Conservation (phyloP, 2,329 filamentous ascomycete genomes). For the Macrophomina phaseolina region DNA sequence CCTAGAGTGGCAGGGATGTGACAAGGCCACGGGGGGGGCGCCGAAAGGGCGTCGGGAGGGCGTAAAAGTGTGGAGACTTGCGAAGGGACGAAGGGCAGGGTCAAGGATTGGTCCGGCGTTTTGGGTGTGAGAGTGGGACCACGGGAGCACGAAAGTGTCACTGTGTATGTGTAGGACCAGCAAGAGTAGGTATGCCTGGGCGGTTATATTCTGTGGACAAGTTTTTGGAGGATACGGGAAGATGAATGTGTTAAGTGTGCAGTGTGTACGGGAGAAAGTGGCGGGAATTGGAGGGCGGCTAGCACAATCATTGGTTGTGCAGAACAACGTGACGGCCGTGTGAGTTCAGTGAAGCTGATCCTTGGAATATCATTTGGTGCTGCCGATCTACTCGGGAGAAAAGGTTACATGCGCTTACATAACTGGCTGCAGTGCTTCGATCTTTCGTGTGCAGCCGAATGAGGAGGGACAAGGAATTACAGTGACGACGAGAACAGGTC, state of each 20-base stretch:
- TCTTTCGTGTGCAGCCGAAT: not conserved
- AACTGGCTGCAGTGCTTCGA: not conserved
- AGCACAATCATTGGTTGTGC: not conserved
- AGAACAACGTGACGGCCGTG: not conserved
- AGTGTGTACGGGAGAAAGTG: not conserved
- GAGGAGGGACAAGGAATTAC: constrained; percentile 9
- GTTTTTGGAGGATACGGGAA: not conserved
- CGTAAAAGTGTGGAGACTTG: not conserved
- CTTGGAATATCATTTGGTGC: not conserved
- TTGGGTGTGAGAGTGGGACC: not conserved
- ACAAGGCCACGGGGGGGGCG: not conserved
- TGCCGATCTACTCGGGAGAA: not conserved
- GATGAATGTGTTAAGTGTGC: not conserved
- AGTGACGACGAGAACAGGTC: constrained; percentile 27
- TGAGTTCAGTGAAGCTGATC: not conserved
- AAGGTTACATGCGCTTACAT: not conserved
- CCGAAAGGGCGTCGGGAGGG: not conserved
- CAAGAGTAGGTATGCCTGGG: not conserved
- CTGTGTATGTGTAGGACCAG: not conserved
- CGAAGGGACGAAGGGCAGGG: not conserved
- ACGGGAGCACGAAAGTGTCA: not conserved
- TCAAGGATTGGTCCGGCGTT: not conserved
- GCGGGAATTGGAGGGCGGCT: not conserved
- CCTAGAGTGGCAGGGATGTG: not conserved
- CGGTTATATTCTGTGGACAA: not conserved